Base-by-base conservation (phyloP, 345 rosid species). In the Lepidium africanum region DNA sequence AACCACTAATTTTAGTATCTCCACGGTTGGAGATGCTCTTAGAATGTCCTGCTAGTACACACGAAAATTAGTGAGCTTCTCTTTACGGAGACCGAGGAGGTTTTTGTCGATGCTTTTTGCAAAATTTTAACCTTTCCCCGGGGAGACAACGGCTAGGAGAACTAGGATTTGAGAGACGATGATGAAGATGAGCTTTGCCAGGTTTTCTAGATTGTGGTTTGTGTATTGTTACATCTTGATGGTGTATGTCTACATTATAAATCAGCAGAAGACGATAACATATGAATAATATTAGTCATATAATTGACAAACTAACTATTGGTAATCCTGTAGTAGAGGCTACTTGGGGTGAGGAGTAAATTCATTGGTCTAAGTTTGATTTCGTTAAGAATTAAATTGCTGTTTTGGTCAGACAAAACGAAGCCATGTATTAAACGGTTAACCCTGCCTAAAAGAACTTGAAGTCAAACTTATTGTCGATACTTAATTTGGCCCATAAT, bases 41-140 rank as follows among this genome's bases (percentile, higher is more conserved):
- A 21, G 23, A 25, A 82, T 72, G 66, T 84, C 91, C n/a, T 86
- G 91, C 84, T 85, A 86, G 19, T 75, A 84, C 15, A 86, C 12
- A 5, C 73, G 76, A 54, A 86, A 81, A 40, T 70, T 77, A 39
- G 69, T 72, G 27, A 72, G 76, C 75, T 81, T 84, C 55, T 86
- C 85, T 52, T 82, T 67, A 53, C 52, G 64, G 27, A 47, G 59
- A 15, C 76, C 71, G 0, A 47, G 8, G 11, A 2, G 70, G 39
- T 56, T 72, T 35, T 33, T 38, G 65, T 72, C 38, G 9, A 64
- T 39, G 40, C 12, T 25, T 46, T 55, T 71, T 0, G 58, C 50
- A 27, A 63, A 71, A 35, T 63, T n/a, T n/a, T 47, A 14, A 16
- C 59, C 64, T 12, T 56, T 64, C 30, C 45, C 37, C n/a, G 76